Base-by-base conservation (phyloP, 129 eudicot species). In the Apium graveolens region DNA sequence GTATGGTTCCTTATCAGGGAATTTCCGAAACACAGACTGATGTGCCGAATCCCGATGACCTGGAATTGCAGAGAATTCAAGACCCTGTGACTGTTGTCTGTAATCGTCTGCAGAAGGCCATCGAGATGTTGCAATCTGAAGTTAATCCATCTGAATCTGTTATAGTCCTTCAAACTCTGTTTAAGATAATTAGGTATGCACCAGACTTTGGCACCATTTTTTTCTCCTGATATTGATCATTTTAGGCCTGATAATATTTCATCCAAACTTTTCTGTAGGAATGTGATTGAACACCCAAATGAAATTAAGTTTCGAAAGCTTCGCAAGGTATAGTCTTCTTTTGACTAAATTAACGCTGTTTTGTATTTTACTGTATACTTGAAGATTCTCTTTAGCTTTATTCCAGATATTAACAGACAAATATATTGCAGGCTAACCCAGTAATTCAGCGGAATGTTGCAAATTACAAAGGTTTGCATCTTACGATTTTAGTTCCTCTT, bases 211-310 rank as follows among this genome's bases (percentile, higher is more conserved):
- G 45, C 3, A n/a, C 4, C 39, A 20, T 42, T 66, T 57, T 37
- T 11, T 83, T 60, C 11, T 35, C 8, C 7, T 51, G 35, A 29
- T 57, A 37, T 26, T 60, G 11, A 11, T 39, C 63, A 51, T 24
- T 27, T 20, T 24, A n/a, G 32, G 41, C 24, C 27, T 38, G 21
- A 41, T 73, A 39, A 20, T 12, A 14, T 6, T n/a, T 77, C 34
- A 44, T 66, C 53, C 42, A 35, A 60, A n/a, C 71, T 78, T 81
- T 45, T 42, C 55, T 80, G 82, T 88, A 95, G 88, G 88, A 95
- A 95, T 55, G 86, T 88, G 68, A 85, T 87, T 57, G 94, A 90
- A 81, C 85, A 95, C 75, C 98, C 98, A 48, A 78, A 83, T 90
- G 98, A 94, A 74, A 77, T 81, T 77, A 91, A 87, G 78, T 94